These are phyloP conservation scores for Oryza officinalis DNA, from an alignment of 176 grass and related monocot genomes.

Conservation along the genomic window DNA sequence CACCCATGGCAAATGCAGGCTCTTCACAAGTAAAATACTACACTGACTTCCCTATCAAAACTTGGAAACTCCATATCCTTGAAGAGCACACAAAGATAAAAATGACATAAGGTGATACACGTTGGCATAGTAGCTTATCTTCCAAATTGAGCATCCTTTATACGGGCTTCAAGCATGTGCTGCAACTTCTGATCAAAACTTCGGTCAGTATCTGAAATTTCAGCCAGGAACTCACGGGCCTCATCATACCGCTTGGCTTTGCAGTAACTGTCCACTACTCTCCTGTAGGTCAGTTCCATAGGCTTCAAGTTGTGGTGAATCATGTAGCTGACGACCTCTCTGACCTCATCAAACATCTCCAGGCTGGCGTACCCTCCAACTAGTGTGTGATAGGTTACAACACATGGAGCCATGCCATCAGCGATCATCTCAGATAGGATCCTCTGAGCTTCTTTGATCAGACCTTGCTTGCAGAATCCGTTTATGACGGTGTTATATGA, in stretches of 20 bases:
- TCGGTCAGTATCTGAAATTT: conserved; percentile 49
- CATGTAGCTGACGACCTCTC: conserved; percentile 86
- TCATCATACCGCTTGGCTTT: conserved; percentile 61
- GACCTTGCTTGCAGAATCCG: conserved; percentile 89
- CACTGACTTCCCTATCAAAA: conserved; percentile 12
- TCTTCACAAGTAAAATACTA: no score
- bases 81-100: background rate
- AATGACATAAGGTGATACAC: background rate
- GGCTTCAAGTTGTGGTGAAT: conserved; percentile 71
- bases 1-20: no score
- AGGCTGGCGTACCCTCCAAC: conserved; percentile 63
- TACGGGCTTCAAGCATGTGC: background rate
- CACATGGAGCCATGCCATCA: conserved; percentile 62
- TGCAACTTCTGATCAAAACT: conserved; percentile 41
- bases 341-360: conserved; percentile 76
- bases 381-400: conserved; percentile 78
- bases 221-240: conserved; percentile 54
- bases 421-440: conserved; percentile 76
- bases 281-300: conserved; percentile 75
- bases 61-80: background rate
- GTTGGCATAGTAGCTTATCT: background rate
- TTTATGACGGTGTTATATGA: conserved; percentile 96
- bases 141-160: conserved; percentile 42
- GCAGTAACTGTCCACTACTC: conserved; percentile 70
- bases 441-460: conserved; percentile 81